Percentiles rank a stretch among this genome's conserved stretches.
phyloP scores from a whole-genome alignment of 164 flowering plant species.

The Berberis thunbergii region DNA sequence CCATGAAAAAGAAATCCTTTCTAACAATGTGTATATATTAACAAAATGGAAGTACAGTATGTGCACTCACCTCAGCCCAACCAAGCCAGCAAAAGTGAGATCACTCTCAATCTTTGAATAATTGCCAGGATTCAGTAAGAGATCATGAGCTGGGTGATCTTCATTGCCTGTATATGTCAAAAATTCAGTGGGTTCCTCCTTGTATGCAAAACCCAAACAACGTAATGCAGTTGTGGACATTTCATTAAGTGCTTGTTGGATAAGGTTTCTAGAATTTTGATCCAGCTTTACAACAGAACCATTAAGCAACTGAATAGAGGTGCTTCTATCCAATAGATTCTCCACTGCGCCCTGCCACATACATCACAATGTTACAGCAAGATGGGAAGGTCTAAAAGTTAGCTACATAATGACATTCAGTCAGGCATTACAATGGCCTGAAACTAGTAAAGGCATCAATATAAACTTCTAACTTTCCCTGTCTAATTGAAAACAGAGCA shows the following conservation, averaged over 20 bases:
- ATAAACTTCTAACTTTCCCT: too few relatives aligned
- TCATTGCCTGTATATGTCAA: conserved; percentile 74
- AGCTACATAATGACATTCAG: too few relatives aligned
- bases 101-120: conserved; percentile 21
- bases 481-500: too few relatives aligned
- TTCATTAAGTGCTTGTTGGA: conserved; percentile 44
- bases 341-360: conserved; percentile 91
- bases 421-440: too few relatives aligned
- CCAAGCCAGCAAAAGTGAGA: conserved; percentile 84
- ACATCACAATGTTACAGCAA: background rate
- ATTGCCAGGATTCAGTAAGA: conserved; percentile 49
- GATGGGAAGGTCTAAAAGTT: too few relatives aligned
- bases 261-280: conserved; percentile 28
- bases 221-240: conserved; percentile 78
- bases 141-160: conserved; percentile 88
- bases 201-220: conserved; percentile 94
- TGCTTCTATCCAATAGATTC: conserved; percentile 77
- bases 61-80: conserved; percentile 79
- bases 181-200: conserved; percentile 65
- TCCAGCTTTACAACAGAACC: conserved; percentile 66
- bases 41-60: background rate
- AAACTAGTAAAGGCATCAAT: too few relatives aligned
- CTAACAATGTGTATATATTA: background rate
- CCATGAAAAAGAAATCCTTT: background rate
- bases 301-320: conserved; percentile 59